Percentiles rank a stretch among this genome's conserved stretches.
Evolutionary conservation across 1,139 yeast species (phyloP).

Genomic region (Meyerozyma smithsonii): DNA sequence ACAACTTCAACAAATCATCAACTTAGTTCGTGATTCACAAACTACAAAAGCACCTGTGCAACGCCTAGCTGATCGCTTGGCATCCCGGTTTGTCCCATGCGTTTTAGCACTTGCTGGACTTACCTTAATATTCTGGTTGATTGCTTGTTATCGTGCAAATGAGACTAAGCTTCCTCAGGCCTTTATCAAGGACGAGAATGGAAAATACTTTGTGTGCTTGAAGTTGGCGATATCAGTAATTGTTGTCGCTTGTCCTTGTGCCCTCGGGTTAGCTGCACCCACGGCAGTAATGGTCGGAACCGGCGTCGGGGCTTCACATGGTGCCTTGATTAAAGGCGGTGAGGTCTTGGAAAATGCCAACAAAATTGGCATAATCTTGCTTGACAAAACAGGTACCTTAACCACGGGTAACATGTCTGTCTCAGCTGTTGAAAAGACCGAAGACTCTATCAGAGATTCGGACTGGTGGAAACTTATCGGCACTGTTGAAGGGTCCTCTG

Average conservation of each 20-base stretch:
- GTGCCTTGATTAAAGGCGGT: constrained; percentile 91
- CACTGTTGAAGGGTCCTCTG: constrained; percentile 64
- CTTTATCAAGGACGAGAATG: constrained; percentile 50
- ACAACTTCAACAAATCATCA: constrained; percentile 80
- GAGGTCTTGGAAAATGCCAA: constrained; percentile 77
- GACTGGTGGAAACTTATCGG: constrained; percentile 60
- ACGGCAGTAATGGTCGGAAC: constrained; percentile 99
- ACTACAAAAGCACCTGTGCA: constrained; percentile 87
- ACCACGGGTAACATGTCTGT: constrained; percentile 81
- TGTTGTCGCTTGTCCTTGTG: constrained; percentile 98
- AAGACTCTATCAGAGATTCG: constrained; percentile 10
- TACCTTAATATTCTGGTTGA: constrained; percentile 71
- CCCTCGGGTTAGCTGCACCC: constrained; percentile 93
- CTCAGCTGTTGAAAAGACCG: constrained; percentile 17
- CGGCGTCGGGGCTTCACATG: constrained; percentile 88
- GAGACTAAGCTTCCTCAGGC: constrained; percentile 42
- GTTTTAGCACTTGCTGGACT: constrained; percentile 56
- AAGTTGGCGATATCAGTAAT: constrained; percentile 88
- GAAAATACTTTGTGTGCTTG: constrained; percentile 64
- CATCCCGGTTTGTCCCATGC: constrained; percentile 80
- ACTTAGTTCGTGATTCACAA: constrained; percentile 86
- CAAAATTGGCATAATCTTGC: constrained; percentile 61
- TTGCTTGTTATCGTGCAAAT: constrained; percentile 30
- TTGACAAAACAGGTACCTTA: constrained; percentile 95
- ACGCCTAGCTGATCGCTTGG: constrained; percentile 77